Percentiles rank a stretch among this genome's conserved stretches.
These are phyloP conservation scores for Verticillium zaregamsianum DNA, from an alignment of 2,329 filamentous ascomycete genomes.

Conservation along the genomic window DNA sequence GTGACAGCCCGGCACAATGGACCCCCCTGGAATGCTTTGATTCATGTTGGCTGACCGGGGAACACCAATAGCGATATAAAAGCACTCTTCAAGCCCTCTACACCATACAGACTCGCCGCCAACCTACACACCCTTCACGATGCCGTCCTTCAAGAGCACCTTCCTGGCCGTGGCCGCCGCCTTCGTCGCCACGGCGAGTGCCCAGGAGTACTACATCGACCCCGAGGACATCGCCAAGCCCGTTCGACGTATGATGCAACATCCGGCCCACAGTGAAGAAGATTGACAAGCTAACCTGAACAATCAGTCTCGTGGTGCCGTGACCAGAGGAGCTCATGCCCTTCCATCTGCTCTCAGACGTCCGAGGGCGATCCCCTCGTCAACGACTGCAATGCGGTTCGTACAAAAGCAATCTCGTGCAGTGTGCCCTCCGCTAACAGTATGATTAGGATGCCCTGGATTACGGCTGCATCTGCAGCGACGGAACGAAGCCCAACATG, in stretches of 20 bases:
- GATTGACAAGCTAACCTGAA: background rate
- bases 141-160: slow-evolving; percentile 52
- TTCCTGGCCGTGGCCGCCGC: slow-evolving; percentile 51
- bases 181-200: slow-evolving; percentile 38
- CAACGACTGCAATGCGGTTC: slow-evolving; percentile 67
- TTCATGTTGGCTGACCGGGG: slow-evolving; percentile 7
- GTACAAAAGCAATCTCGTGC: slow-evolving; percentile 16
- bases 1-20: background rate
- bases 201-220: slow-evolving; percentile 57
- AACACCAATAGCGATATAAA: slow-evolving; percentile 5
- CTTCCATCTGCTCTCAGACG: slow-evolving; percentile 65
- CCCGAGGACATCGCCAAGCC: slow-evolving; percentile 53
- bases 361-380: slow-evolving; percentile 44
- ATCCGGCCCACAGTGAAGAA: background rate
- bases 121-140: slow-evolving; percentile 22
- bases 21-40: slow-evolving; percentile 8
- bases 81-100: background rate
- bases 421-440: background rate
- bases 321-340: slow-evolving; percentile 60
- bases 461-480: slow-evolving; percentile 70
- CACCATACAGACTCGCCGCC: background rate
- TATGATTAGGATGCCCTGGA: slow-evolving; percentile 47
- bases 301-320: slow-evolving; percentile 59
- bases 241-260: slow-evolving; percentile 42
- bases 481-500: slow-evolving; percentile 64